These are phyloP conservation scores for Quercus agrifolia DNA, from an alignment of 306 rosid genomes.

Conservation along the genomic window DNA sequence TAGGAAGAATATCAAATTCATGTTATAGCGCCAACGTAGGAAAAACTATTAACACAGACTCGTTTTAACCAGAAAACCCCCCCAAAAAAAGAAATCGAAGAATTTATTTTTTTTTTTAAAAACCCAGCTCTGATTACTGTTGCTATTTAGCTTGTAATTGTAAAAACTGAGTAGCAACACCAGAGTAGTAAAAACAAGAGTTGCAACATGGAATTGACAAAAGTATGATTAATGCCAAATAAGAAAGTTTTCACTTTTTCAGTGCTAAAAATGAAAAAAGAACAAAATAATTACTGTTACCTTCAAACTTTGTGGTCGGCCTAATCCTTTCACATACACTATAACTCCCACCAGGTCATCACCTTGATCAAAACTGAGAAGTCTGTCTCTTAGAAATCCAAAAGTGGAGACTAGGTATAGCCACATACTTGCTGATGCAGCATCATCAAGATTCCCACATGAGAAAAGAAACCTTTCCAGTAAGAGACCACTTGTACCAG, in stretches of 20 bases:
- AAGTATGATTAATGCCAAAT: not conserved
- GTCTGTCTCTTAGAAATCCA: not conserved
- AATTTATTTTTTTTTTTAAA: too few species aligned
- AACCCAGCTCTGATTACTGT: too few species aligned
- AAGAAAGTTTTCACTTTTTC: not conserved
- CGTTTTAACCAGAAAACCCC: not conserved
- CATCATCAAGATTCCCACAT: slow-evolving; percentile 92
- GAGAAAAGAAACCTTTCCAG: not conserved
- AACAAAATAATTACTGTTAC: not conserved
- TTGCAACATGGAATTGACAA: not conserved
- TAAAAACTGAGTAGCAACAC: not conserved
- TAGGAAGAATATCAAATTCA: not conserved
- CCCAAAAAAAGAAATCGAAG: not conserved
- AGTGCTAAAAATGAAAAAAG: not conserved
- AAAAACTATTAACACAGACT: not conserved
- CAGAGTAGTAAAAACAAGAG: not conserved
- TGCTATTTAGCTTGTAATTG: not conserved
- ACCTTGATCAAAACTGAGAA: slow-evolving; percentile 12
- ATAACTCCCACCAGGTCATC: not conserved
- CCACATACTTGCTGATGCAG: slow-evolving; percentile 70
- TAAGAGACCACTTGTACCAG: too few species aligned
- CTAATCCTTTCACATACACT: not conserved
- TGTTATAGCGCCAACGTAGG: not conserved
- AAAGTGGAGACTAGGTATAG: slow-evolving; percentile 38
- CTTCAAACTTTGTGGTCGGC: not conserved